Evolutionary conservation across 2,329 filamentous ascomycete species (phyloP), one percentile per base, ranked within the genome.

Genomic region (Ceratocystis cacaofunesta): DNA sequence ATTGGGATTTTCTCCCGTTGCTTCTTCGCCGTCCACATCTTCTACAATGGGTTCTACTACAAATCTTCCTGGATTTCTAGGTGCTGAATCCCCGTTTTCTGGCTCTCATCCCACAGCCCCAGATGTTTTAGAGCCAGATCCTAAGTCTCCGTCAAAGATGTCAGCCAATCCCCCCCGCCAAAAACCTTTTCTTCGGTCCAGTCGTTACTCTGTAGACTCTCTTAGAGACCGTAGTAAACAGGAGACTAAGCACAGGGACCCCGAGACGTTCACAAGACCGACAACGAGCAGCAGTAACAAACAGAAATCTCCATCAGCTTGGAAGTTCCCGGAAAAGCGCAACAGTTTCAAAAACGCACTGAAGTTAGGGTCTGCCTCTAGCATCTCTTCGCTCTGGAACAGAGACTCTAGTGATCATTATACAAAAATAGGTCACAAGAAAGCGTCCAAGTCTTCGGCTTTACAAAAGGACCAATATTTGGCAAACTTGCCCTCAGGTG

Each of bases 361-460:
- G n/a, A 65, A 63, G 60, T 58, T 67, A 19, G 66, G 63, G 15
- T 58, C 66, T 12, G 52, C 48, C 43, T 63, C 63, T 2, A 43
- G 61, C 8, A 61, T 66, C 28, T 52, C 61, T 5, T 41, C 65
- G 5, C 52, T 66, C 6, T 66, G 61, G 52, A 64, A 61, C 44
- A 41, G 61, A 10, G 61, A 61, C n/a, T 61, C 52, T 28, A 30
- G 30, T 19, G 10, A 46, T 22, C 52, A 46, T 22, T 28, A 61
- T 60, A 60, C 63, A 50, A 67, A 65, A 60, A 50, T 63, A 63
- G 63, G 64, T 12, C 57, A 63, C 36, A 65, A 63, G 63, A 58
- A 36, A 30, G 5, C 8, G 28, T 15, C 55, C 8, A 32, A 25
- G 30, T n/a, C 30, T 19, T 17, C 15, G 55, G 15, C 6, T 32